Conservation (phyloP, 1,284 basidiomycete species). For the Ganoderma resinaceum region DNA sequence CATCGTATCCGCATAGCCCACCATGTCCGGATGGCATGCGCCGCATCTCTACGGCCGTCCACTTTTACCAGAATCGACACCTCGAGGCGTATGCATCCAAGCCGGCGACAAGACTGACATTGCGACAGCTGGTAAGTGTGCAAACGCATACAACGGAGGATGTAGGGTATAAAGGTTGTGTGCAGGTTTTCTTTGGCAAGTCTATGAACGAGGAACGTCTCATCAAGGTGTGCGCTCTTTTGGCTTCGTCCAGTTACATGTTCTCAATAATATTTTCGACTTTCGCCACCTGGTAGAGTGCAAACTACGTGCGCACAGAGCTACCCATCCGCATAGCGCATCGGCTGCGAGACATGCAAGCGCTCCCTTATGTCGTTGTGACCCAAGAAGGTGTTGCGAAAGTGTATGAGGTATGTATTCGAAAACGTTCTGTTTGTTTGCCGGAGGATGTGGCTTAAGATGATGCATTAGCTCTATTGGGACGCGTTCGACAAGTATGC, state of each 20-base stretch:
- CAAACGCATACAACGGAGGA: constrained; percentile 5
- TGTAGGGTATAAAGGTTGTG: constrained; percentile 1
- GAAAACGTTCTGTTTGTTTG: background rate
- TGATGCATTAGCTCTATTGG: constrained; percentile 71
- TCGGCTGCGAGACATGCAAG: constrained; percentile 86
- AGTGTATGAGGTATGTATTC: constrained; percentile 80
- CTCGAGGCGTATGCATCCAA: constrained; percentile 84
- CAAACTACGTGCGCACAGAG: constrained; percentile 90
- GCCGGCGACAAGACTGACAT: constrained; percentile 75
- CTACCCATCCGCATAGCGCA: constrained; percentile 90
- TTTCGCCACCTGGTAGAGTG: constrained; percentile 58
- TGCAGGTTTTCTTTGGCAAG: constrained; percentile 73
- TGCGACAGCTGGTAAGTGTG: constrained; percentile 78
- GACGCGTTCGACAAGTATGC: constrained; percentile 80
- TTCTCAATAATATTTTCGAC: background rate
- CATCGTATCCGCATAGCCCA: background rate
- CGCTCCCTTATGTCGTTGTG: constrained; percentile 88
- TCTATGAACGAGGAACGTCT: constrained; percentile 78
- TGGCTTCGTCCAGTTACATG: background rate
- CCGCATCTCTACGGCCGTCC: constrained; percentile 41
- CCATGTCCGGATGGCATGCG: constrained; percentile 9
- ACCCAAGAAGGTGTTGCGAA: constrained; percentile 85
- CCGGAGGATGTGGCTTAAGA: background rate
- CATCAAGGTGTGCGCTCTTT: constrained; percentile 61
- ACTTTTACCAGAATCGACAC: constrained; percentile 89